Evolutionary conservation across 805 yeast species (phyloP).

Genomic region (Yamadazyma ubonensis): DNA sequence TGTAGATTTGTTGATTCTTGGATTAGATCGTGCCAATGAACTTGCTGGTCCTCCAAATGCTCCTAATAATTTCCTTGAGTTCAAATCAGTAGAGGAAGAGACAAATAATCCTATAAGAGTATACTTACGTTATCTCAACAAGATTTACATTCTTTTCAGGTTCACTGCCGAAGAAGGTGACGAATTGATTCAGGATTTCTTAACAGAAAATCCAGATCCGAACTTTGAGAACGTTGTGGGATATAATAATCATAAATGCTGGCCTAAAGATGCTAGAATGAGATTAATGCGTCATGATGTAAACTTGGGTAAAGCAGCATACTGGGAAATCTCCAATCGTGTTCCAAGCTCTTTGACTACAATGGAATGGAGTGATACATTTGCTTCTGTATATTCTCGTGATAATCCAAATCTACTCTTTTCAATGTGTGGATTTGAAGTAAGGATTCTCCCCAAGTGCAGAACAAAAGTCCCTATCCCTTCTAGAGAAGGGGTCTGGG

Average conservation of each 20-base stretch:
- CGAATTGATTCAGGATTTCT: slow-evolving; percentile 70
- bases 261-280: slow-evolving; percentile 96
- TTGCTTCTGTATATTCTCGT: slow-evolving; percentile 84
- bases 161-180: slow-evolving; percentile 72
- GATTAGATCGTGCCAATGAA: slow-evolving; percentile 83
- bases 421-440: slow-evolving; percentile 94
- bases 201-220: slow-evolving; percentile 89
- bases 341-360: slow-evolving; percentile 73
- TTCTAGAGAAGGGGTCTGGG: slow-evolving; percentile 89
- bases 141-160: slow-evolving; percentile 73
- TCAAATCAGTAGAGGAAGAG: slow-evolving; percentile 57
- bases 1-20: slow-evolving; percentile 77
- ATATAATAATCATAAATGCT: slow-evolving; percentile 83
- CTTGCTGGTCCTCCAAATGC: slow-evolving; percentile 72
- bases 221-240: slow-evolving; percentile 84
- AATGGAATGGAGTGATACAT: slow-evolving; percentile 75
- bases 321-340: slow-evolving; percentile 84
- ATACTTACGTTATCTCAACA: slow-evolving; percentile 82
- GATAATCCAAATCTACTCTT: slow-evolving; percentile 88
- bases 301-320: slow-evolving; percentile 84
- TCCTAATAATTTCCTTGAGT: slow-evolving; percentile 81
- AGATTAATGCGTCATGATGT: slow-evolving; percentile 87
- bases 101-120: slow-evolving; percentile 70
- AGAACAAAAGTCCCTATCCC: slow-evolving; percentile 55
- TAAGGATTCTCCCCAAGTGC: slow-evolving; percentile 75